phyloP scores from a whole-genome alignment of 768 basidiomycete genomes.

The Pholiota conissans region DNA sequence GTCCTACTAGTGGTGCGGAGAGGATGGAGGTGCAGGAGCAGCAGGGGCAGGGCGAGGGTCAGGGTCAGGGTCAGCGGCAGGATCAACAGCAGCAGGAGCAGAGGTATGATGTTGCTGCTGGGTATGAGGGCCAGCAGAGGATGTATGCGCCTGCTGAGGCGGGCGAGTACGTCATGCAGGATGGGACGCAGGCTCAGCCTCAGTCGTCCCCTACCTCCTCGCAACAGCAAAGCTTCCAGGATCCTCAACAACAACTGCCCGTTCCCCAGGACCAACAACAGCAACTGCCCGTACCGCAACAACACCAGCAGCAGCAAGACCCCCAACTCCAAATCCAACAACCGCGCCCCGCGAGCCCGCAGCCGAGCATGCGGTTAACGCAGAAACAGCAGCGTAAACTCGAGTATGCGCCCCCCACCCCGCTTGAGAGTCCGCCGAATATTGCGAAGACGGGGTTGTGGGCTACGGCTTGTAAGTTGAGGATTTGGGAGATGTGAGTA shows the following conservation, averaged over 20 bases:
- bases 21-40: no score
- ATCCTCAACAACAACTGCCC: no score
- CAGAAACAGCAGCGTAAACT: conserved; percentile 12
- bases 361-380: conserved; percentile 3
- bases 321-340: not conserved
- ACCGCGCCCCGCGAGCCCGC: not conserved
- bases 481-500: conserved; percentile 27
- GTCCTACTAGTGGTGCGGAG: not conserved
- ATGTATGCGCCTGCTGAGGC: no score
- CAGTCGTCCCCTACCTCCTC: no score
- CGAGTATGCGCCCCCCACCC: conserved; percentile 11
- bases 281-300: not conserved
- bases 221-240: no score
- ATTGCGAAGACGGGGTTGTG: conserved; percentile 19
- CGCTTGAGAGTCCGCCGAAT: conserved; percentile 19
- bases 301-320: conserved; percentile 7
- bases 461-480: conserved; percentile 26
- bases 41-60: not conserved
- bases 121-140: no score
- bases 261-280: not conserved
- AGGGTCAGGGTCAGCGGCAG: not conserved
- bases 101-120: no score
- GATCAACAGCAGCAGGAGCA: conserved; percentile 3
- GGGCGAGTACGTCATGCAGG: no score
- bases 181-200: no score